Evolutionary conservation across 2,329 filamentous ascomycete species (phyloP).

Genomic region (Alternaria longipes): DNA sequence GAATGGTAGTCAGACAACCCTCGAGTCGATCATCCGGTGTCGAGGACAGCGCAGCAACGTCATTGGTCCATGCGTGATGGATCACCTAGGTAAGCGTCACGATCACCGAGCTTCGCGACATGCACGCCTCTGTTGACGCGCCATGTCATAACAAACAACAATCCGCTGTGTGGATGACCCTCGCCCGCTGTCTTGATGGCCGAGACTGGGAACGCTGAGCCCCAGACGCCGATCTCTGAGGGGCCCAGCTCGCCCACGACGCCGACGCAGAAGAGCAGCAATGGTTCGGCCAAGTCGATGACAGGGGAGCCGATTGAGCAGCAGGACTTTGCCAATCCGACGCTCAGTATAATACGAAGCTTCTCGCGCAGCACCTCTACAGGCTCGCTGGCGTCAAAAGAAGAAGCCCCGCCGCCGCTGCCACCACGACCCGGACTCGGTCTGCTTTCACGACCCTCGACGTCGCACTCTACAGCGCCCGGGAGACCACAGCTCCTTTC

Average conservation of each 20-base stretch:
- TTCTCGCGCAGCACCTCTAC: slow-evolving; percentile 37
- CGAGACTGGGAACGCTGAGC: slow-evolving; percentile 40
- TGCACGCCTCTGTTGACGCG: slow-evolving; percentile 7
- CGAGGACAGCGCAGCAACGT: slow-evolving; percentile 13
- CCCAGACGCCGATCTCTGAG: slow-evolving; percentile 26
- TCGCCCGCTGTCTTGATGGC: slow-evolving; percentile 34
- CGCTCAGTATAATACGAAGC: slow-evolving; percentile 43
- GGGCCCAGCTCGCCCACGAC: slow-evolving; percentile 23
- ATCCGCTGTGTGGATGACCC: slow-evolving; percentile 31
- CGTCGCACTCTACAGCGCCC: slow-evolving; percentile 54
- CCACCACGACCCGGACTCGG: slow-evolving; percentile 61
- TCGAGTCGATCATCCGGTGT: not conserved
- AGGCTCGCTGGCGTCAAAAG: slow-evolving; percentile 45
- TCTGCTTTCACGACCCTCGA: slow-evolving; percentile 50
- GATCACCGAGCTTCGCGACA: slow-evolving; percentile 11
- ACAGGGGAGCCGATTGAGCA: slow-evolving; percentile 33
- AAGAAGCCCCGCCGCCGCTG: slow-evolving; percentile 64
- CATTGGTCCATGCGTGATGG: slow-evolving; percentile 22
- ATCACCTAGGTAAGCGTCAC: slow-evolving; percentile 19
- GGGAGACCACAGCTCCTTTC: slow-evolving; percentile 59
- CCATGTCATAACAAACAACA: slow-evolving; percentile 14
- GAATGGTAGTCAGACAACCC: not conserved
- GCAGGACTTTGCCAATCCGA: slow-evolving; percentile 47
- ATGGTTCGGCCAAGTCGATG: slow-evolving; percentile 26
- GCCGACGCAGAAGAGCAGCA: slow-evolving; percentile 53